Conservation (phyloP, 2,329 filamentous ascomycete species). For the Cadophora sp. region DNA sequence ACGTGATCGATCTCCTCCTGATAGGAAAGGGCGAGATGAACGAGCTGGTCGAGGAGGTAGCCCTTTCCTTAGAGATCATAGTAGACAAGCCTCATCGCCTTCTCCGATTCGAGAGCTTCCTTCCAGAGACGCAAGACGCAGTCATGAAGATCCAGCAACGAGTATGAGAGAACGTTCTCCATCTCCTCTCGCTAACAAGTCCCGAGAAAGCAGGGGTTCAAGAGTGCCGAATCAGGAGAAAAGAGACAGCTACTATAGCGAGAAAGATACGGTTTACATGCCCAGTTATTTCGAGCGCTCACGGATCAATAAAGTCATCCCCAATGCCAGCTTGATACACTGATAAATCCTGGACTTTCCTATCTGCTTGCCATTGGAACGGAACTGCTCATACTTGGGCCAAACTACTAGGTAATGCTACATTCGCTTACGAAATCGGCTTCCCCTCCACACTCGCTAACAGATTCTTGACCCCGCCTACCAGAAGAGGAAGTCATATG, state of each 20-base stretch:
- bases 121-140: background rate
- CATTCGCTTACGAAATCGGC: too few species aligned
- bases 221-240: background rate
- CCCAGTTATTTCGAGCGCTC: background rate
- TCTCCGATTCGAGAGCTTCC: background rate
- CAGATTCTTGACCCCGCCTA: too few species aligned
- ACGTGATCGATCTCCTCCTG: slow-evolving; percentile 3
- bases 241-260: background rate
- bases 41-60: background rate
- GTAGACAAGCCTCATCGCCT: background rate
- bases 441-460: too few species aligned
- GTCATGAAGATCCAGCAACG: background rate
- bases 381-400: too few species aligned
- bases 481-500: too few species aligned
- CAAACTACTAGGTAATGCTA: too few species aligned
- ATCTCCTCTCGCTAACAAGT: background rate
- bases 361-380: too few species aligned
- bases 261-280: background rate
- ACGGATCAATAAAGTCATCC: too few species aligned
- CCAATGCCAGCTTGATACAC: too few species aligned
- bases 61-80: background rate
- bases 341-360: too few species aligned
- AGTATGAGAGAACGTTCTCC: background rate
- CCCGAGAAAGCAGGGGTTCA: background rate
- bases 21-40: background rate